Base-by-base conservation (phyloP, 305 asterid species). In the Solanum hybrid region DNA sequence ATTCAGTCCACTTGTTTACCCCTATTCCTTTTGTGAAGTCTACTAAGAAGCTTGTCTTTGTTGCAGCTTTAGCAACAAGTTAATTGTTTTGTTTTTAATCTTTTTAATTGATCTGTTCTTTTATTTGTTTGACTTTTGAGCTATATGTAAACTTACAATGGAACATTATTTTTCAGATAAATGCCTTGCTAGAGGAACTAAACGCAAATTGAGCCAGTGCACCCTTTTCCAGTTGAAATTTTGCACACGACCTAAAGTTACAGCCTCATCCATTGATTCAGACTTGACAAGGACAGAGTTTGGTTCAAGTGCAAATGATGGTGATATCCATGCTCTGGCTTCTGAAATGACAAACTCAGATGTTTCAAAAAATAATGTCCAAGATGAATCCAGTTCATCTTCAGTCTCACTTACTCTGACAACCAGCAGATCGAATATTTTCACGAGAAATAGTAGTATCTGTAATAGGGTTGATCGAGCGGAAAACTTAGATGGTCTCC, bases 221-320 rank as follows among this genome's bases (percentile, higher is more conserved):
- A 97, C 98, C 34, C 98, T 97, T 92, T 92, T 95, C 90, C 97
- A 97, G 91, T 89, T 95, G 76, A 95, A 96, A 91, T 96, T 96
- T 93, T 83, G 90, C 35, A 93, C 97, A 88, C 90, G 91, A 89
- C 92, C 97, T 24, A 93, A 92, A 92, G 92, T 87, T 77, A 90
- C 92, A 90, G 79, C 79, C 87, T 89, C 92, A 28, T 83, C 93
- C 40, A 29, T 46, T 86, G 92, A 87, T 86, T 91, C 93, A 14
- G 73, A 64, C n/a, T 85, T 89, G 31, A 83, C 77, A 31, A 92
- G 87, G 86, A 64, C 87, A 67, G 67, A 82, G 73, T 88, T 82
- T 84, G 74, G 75, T 67, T 91, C 87, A 69, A 78, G 89, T 37
- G 90, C 90, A 11, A 39, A 42, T 76, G 75, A 82, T 79, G 86